Conservation (phyloP, 352 stramenopile genomes). For the Phytophthora fragariae region DNA sequence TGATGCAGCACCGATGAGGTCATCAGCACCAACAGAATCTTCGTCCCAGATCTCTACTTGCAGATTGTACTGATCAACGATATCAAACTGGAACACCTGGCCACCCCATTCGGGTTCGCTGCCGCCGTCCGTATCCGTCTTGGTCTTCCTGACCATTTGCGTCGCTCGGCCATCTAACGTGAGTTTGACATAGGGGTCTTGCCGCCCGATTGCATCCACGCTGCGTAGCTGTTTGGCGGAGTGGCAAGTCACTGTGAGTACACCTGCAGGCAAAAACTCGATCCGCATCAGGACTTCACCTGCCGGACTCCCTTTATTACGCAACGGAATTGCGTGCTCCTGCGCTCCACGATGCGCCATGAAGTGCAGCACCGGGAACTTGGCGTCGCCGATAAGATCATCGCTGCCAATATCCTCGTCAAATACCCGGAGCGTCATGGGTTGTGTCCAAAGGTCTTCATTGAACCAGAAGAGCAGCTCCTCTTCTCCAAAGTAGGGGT, state of each 20-base stretch:
- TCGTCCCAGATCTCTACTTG: conserved; percentile 93
- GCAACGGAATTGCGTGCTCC: conserved; percentile 68
- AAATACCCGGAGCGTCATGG: conserved; percentile 78
- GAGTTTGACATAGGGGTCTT: conserved; percentile 86
- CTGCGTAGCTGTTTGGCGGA: conserved; percentile 72
- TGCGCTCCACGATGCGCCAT: conserved; percentile 61
- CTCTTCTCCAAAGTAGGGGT: conserved; percentile 93
- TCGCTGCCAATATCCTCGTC: conserved; percentile 92
- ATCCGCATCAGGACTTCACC: conserved; percentile 83
- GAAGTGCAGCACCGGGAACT: conserved; percentile 79
- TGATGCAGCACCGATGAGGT: conserved; percentile 86
- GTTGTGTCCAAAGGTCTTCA: conserved; percentile 88
- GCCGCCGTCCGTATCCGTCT: conserved; percentile 88
- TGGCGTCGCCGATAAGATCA: conserved; percentile 86
- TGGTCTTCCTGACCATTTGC: conserved; percentile 84
- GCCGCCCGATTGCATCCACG: conserved; percentile 75
- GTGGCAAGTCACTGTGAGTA: conserved; percentile 66
- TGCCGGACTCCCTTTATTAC: conserved; percentile 69
- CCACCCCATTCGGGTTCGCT: conserved; percentile 87
- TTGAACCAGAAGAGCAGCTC: conserved; percentile 93
- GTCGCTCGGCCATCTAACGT: conserved; percentile 75
- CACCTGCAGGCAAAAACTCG: conserved; percentile 85
- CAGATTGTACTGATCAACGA: conserved; percentile 95
- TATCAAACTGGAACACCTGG: conserved; percentile 84
- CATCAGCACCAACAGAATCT: conserved; percentile 90